Conservation (phyloP, 2,329 filamentous ascomycete species). For the Alternaria longipes region DNA sequence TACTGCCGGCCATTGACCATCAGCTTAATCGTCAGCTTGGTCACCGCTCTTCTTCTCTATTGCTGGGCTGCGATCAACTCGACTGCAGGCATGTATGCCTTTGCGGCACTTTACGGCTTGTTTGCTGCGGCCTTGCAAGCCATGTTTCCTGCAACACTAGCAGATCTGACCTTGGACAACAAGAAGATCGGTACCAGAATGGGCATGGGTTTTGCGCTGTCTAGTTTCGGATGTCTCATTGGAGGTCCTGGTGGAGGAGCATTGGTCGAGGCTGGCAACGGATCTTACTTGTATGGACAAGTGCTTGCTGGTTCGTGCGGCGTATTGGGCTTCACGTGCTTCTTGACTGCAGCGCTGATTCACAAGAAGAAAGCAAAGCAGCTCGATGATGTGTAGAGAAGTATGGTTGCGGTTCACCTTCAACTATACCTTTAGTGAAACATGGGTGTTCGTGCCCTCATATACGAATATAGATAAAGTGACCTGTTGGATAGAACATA, state of each 20-base stretch:
- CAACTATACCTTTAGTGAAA: constrained; percentile 36
- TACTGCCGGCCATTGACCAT: constrained; percentile 55
- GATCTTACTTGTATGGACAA: constrained; percentile 55
- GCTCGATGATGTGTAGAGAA: neutral
- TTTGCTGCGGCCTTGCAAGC: constrained; percentile 58
- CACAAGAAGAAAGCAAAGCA: constrained; percentile 16
- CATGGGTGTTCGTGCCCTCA: constrained; percentile 47
- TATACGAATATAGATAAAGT: neutral
- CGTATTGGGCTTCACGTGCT: constrained; percentile 23
- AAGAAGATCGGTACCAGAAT: constrained; percentile 55
- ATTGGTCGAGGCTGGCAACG: constrained; percentile 48
- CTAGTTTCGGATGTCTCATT: constrained; percentile 38
- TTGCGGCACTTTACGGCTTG: constrained; percentile 59
- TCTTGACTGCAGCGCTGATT: constrained; percentile 19
- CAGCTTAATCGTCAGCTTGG: constrained; percentile 49
- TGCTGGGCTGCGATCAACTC: constrained; percentile 55
- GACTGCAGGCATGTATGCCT: constrained; percentile 52
- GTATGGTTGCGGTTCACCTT: neutral
- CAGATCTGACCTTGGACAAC: constrained; percentile 55
- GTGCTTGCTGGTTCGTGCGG: constrained; percentile 50
- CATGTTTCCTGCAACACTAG: constrained; percentile 55
- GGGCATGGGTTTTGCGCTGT: constrained; percentile 53
- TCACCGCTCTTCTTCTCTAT: constrained; percentile 55
- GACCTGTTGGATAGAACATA: constrained; percentile 20
- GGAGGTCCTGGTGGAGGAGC: constrained; percentile 42